Conservation (phyloP, 2,329 filamentous ascomycete species). For the Sporothrix luriei region DNA sequence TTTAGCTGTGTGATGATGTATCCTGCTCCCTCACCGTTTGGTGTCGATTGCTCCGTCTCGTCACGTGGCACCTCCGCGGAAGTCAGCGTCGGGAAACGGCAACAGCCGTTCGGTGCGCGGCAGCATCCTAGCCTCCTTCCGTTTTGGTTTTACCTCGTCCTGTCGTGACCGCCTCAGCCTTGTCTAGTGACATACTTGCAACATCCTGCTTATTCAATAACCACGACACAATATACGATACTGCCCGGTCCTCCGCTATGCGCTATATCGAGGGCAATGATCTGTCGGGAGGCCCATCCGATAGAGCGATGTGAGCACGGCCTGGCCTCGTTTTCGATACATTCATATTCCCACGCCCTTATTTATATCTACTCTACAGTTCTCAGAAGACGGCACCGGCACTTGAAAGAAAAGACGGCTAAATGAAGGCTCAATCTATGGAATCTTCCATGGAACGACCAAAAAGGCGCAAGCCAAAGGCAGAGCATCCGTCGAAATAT, state of each 20-base stretch:
- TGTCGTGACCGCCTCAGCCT: background rate
- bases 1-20: background rate
- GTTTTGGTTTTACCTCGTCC: background rate
- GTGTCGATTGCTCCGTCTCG: background rate
- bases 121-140: conserved; percentile 9
- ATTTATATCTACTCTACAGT: background rate
- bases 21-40: background rate
- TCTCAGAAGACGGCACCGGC: background rate
- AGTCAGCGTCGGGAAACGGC: background rate
- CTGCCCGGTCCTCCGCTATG: background rate
- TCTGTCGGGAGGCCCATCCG: conserved; percentile 6
- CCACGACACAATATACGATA: too few relatives aligned
- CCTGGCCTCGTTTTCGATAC: background rate
- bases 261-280: background rate
- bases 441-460: conserved; percentile 3
- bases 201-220: too few relatives aligned
- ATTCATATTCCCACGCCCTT: background rate
- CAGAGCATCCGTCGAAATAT: background rate
- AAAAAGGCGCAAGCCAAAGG: background rate
- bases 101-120: background rate
- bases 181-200: too few relatives aligned
- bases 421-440: background rate
- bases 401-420: background rate
- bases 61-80: background rate
- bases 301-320: background rate